Base-by-base conservation (phyloP, 73 alveolate genomes). In the Breviolum minutum region DNA sequence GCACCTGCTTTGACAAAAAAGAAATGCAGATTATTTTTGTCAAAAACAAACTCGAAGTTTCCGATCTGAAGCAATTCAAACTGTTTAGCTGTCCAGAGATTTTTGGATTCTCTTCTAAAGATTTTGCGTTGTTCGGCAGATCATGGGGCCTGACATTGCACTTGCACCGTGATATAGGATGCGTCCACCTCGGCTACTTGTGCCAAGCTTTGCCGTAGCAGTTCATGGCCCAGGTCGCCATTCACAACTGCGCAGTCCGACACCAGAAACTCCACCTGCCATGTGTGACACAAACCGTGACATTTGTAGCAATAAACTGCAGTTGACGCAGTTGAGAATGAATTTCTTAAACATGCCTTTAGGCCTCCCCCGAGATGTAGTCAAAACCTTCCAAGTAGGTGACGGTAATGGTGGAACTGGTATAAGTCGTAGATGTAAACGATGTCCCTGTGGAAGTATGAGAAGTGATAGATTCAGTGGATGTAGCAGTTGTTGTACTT, bases 361-460 rank as follows among this genome's bases (percentile, higher is more conserved):
- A n/a, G 19, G 9, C 85, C 95, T 88, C 66, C 26, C 95, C 95
- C 27, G 29, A 68, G 85, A 88, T 88, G 95, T 88, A 88, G 73
- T 76, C 95, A n/a, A 68, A 69, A 27, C 95, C 95, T 26, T 88
- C 95, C 69, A 76, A 62, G 69, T 30, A 88, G 40, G 95, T 68
- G 9, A 30, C 29, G 12, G 95, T 88, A 68, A 40, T n/a, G 13
- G 85, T 88, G 84, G 77, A 20, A 9, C 61, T 68, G 69, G 85
- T 88, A 24, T 9, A 13, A 40, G 54, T 40, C 0, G 54, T 40
- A 40, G 54, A 40, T 40, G 54, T 40, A 40, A 2, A 40, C 54
- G 54, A 40, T 40, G n/a, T 11, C 30, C 16, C 6, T 7, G 63
- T 76, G 63, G 26, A 8, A 17, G 84, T 24, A 5, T 7, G 7